phyloP scores from a whole-genome alignment of 345 rosid species.

The Excoecaria agallocha region DNA sequence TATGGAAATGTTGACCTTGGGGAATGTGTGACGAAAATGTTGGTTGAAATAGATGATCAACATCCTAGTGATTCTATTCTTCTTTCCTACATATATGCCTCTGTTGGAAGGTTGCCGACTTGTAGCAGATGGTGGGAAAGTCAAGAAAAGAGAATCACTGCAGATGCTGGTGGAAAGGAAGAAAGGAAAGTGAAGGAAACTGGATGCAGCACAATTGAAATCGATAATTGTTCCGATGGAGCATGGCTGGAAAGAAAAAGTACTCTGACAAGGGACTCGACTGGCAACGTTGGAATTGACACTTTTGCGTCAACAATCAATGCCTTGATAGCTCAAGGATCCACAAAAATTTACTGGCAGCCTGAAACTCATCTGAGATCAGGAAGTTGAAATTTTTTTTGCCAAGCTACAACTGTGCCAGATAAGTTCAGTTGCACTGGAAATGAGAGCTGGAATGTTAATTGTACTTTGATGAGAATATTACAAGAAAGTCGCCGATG shows the following conservation, averaged over 20 bases:
- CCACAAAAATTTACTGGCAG: too few relatives aligned
- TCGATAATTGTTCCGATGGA: slow-evolving; percentile 19
- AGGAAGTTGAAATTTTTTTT: too few relatives aligned
- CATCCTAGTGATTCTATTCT: slow-evolving; percentile 58
- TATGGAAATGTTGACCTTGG: slow-evolving; percentile 52
- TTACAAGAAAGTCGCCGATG: too few relatives aligned
- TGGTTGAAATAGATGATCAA: slow-evolving; percentile 39
- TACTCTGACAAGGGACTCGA: too few relatives aligned
- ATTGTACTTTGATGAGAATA: too few relatives aligned
- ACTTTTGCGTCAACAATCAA: too few relatives aligned
- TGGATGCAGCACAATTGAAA: slow-evolving; percentile 54
- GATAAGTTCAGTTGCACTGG: too few relatives aligned
- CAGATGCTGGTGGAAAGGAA: slow-evolving; percentile 10
- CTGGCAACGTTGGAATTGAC: too few relatives aligned
- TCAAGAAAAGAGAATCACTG: slow-evolving; percentile 14
- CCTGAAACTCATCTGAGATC: too few relatives aligned
- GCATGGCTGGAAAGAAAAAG: background rate
- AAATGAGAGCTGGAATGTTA: too few relatives aligned
- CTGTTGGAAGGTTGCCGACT: slow-evolving; percentile 47
- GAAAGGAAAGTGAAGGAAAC: slow-evolving; percentile 33
- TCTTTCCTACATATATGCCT: slow-evolving; percentile 46
- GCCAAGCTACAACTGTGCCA: too few relatives aligned
- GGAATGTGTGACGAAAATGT: slow-evolving; percentile 34
- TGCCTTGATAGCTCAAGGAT: too few relatives aligned
- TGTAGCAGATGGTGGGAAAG: slow-evolving; percentile 17